Conservation (phyloP, 257 asterid species). For the Nicotiana obtusifolia region DNA sequence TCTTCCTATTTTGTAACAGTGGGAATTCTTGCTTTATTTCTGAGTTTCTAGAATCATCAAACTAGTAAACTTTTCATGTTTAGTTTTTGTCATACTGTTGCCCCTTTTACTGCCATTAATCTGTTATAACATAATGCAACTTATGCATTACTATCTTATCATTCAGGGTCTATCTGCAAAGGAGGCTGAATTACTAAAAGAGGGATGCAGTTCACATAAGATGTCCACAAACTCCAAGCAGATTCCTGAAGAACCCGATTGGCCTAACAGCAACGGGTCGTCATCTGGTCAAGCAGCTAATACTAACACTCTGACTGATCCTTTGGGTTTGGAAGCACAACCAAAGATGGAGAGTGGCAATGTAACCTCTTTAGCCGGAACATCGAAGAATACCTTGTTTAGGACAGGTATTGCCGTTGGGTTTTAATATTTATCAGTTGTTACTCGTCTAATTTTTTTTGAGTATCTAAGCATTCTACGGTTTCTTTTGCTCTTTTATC, state of each 20-base stretch:
- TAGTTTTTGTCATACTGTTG: background rate
- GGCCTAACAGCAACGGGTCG: conserved; percentile 38
- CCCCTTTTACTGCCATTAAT: background rate
- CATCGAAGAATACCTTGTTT: conserved; percentile 41
- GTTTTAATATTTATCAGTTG: background rate
- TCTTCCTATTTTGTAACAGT: background rate
- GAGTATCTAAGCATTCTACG: background rate
- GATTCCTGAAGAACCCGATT: conserved; percentile 44
- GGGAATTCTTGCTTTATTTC: background rate
- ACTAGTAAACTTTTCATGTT: background rate
- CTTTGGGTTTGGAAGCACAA: conserved; percentile 39
- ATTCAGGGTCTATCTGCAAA: conserved; percentile 54
- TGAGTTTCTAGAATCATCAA: background rate
- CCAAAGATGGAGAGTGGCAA: conserved; percentile 41
- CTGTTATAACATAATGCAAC: background rate
- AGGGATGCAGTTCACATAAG: conserved; percentile 47
- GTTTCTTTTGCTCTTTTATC: conserved; percentile 10
- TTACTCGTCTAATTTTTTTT: background rate
- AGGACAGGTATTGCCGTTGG: conserved; percentile 37
- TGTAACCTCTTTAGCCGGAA: conserved; percentile 33
- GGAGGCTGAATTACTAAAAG: conserved; percentile 62
- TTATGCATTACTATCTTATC: conserved; percentile 19
- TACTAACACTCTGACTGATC: conserved; percentile 24
- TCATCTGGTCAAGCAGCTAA: conserved; percentile 49
- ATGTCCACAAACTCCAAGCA: conserved; percentile 33